phyloP scores from a whole-genome alignment of 805 yeast genomes.

The Candida glaebosa region DNA sequence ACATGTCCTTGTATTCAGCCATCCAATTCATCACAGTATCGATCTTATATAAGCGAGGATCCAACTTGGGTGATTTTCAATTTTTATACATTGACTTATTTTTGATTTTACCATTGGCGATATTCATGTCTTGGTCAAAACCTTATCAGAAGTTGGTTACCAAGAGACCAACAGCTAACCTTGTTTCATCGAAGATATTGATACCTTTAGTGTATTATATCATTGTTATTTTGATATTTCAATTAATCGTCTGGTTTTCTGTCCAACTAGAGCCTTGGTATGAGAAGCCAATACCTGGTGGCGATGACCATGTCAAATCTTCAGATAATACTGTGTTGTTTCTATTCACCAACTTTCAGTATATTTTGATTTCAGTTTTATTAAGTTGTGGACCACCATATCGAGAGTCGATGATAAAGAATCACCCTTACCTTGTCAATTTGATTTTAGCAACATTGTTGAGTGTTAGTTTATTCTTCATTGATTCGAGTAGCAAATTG shows the following conservation, averaged over 20 bases:
- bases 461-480: slow-evolving; percentile 53
- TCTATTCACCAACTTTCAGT: slow-evolving; percentile 80
- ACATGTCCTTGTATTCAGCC: slow-evolving; percentile 95
- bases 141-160: slow-evolving; percentile 58
- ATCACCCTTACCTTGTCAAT: slow-evolving; percentile 67
- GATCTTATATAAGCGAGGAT: slow-evolving; percentile 79
- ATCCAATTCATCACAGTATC: slow-evolving; percentile 90
- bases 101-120: slow-evolving; percentile 88
- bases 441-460: slow-evolving; percentile 46
- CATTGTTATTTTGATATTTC: slow-evolving; percentile 58
- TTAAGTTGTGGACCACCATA: slow-evolving; percentile 93
- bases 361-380: slow-evolving; percentile 78
- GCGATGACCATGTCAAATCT: slow-evolving; percentile 72
- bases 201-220: slow-evolving; percentile 82
- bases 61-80: slow-evolving; percentile 95
- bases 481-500: slow-evolving; percentile 48
- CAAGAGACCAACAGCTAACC: slow-evolving; percentile 90
- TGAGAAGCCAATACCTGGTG: slow-evolving; percentile 70
- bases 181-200: slow-evolving; percentile 84
- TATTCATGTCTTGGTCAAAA: slow-evolving; percentile 96
- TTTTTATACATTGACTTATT: slow-evolving; percentile 90
- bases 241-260: slow-evolving; percentile 60
- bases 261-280: slow-evolving; percentile 72
- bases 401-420: slow-evolving; percentile 68
- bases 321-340: slow-evolving; percentile 89